Base-by-base conservation (phyloP, 2,329 filamentous ascomycete species). In the Xylaria sp. region DNA sequence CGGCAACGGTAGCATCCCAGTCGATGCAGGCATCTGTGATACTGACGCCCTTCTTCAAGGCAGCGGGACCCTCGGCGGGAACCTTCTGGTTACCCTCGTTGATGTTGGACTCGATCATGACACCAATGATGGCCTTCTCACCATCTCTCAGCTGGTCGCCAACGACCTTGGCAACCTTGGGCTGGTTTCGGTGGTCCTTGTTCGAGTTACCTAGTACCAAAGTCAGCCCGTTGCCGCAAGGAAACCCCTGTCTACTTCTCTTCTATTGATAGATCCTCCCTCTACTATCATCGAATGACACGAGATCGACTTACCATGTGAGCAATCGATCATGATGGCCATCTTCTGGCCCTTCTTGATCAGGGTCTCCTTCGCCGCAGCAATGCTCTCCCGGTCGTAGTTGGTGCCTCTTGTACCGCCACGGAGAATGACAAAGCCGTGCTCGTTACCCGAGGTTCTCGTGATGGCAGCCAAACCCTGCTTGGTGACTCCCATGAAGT, bases 61-160 rank as follows among this genome's bases (percentile, higher is more conserved):
- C 89, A 0, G 85, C 74, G 6, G 89, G 89, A 7, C 92, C 93
- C 75, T 95, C 91, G 0, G 86, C 75, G 0, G 92, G 91, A 0
- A 96, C 90, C 80, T 96, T 96, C 73, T 92, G 89, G 80, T 87
- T 91, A 66, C 85, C 83, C 78, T 96, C 94, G 75, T 93, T 86
- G 81, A 97, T 93, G 78, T 97, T 93, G 72, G 91, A 96, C 80
- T 99, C 93, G 69, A 99, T 96, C 93, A 99, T 99, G 72, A 97
- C 91, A 73, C 92, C 94, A 66, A 97, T 84, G 69, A 99, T 96
- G 65, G 85, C 88, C 60, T 85, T 88, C 79, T 99, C 91, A 61
- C 93, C 93, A 65, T 89, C 87, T 55, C 89, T 86, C 65, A 99
- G 82, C 79, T 99, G 93, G 57, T 96, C 90, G 37, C 83, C 88